Conservation (phyloP, 1,139 yeast species). For the Yamadazyma triangularis region DNA sequence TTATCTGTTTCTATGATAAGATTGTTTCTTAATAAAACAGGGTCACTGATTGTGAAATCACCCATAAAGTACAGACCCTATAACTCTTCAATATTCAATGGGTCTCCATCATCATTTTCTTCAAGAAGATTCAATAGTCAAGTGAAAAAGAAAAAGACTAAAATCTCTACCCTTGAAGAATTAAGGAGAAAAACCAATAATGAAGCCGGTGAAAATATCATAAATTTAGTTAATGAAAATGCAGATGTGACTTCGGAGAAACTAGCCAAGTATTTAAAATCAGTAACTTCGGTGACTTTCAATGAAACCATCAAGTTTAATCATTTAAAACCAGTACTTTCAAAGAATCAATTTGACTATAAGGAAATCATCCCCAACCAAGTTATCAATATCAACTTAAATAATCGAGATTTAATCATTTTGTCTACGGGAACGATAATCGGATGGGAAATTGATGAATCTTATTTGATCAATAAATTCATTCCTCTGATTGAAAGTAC, state of each 20-base stretch:
- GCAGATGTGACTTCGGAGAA: conserved; percentile 5
- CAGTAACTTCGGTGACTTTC: conserved; percentile 13
- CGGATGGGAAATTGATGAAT: conserved; percentile 74
- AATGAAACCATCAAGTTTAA: conserved; percentile 12
- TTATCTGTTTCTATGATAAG: too few relatives aligned
- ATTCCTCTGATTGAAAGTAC: conserved; percentile 39
- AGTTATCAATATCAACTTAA: conserved; percentile 44
- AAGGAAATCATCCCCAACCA: conserved; percentile 63
- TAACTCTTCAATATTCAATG: too few relatives aligned
- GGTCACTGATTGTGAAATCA: too few relatives aligned
- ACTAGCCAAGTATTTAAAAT: conserved; percentile 8
- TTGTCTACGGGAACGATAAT: conserved; percentile 72
- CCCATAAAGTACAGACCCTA: too few relatives aligned
- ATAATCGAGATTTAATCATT: conserved; percentile 49
- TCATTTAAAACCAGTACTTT: conserved; percentile 1
- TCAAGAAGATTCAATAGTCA: background rate
- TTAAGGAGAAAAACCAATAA: conserved; percentile 13
- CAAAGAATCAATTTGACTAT: conserved; percentile 1
- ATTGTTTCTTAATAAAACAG: too few relatives aligned
- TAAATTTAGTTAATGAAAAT: conserved; percentile 9
- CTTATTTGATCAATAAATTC: conserved; percentile 42
- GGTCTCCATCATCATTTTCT: too few relatives aligned
- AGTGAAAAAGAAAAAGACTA: conserved; percentile 11
- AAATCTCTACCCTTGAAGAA: conserved; percentile 12
- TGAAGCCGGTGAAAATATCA: conserved; percentile 10